These are phyloP conservation scores for Colletotrichum tanaceti DNA, from an alignment of 2,329 filamentous ascomycete species.

Conservation along the genomic window DNA sequence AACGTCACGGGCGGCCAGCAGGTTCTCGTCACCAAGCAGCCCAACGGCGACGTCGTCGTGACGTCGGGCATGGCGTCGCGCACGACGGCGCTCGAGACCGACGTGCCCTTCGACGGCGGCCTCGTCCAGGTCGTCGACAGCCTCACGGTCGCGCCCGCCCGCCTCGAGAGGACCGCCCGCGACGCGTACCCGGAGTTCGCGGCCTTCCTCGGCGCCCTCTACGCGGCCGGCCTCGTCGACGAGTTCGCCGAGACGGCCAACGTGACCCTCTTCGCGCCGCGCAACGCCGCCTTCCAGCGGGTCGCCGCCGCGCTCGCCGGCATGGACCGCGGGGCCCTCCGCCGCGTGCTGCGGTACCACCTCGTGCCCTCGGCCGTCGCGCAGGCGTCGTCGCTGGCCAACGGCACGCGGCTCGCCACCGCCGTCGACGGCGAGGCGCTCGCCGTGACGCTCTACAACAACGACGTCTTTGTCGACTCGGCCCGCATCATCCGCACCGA, in stretches of 20 bases:
- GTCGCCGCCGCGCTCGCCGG: conserved; percentile 24
- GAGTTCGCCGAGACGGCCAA: conserved; percentile 38
- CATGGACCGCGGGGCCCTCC: conserved; percentile 27
- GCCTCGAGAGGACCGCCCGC: conserved; percentile 36
- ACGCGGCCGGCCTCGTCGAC: conserved; percentile 32
- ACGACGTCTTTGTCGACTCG: conserved; percentile 63
- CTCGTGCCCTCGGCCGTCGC: conserved; percentile 30
- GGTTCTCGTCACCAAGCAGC: conserved; percentile 59
- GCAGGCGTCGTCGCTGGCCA: conserved; percentile 21
- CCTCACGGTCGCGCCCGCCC: conserved; percentile 59
- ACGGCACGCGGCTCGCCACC: conserved; percentile 25
- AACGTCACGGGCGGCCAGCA: conserved; percentile 64
- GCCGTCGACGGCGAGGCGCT: conserved; percentile 18
- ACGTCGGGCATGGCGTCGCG: conserved; percentile 53
- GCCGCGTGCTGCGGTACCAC: conserved; percentile 39
- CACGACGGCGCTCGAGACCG: conserved; percentile 54
- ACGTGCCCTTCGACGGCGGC: conserved; percentile 61
- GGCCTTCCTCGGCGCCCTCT: conserved; percentile 40
- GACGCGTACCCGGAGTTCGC: conserved; percentile 39
- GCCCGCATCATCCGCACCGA: conserved; percentile 64
- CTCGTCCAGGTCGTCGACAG: conserved; percentile 65
- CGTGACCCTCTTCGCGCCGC: conserved; percentile 39
- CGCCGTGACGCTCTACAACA: conserved; percentile 44
- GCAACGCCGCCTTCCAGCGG: conserved; percentile 37
- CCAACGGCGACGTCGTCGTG: conserved; percentile 47